Percentiles rank a stretch among this genome's conserved stretches.
These are phyloP conservation scores for Kazachstania viticola DNA, from an alignment of 805 yeast genomes.

Conservation along the genomic window DNA sequence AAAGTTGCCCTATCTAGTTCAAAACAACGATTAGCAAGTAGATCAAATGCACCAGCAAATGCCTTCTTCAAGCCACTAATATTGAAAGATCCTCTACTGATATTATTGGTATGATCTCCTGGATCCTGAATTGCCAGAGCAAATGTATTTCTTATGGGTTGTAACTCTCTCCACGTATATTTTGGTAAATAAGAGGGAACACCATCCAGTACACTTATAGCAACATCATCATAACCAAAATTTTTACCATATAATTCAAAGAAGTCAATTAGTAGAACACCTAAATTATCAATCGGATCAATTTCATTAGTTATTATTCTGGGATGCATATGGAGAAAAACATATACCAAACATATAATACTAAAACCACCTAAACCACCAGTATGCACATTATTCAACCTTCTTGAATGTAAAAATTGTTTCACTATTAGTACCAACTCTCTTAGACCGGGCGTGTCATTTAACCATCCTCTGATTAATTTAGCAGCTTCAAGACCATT, in stretches of 20 bases:
- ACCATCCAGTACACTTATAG: constrained; percentile 49
- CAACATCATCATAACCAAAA: constrained; percentile 74
- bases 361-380: constrained; percentile 96
- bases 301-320: constrained; percentile 56
- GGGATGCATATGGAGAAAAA: constrained; percentile 73
- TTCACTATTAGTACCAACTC: constrained; percentile 75
- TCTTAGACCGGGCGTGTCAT: constrained; percentile 63
- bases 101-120: constrained; percentile 69
- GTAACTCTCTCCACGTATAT: constrained; percentile 37
- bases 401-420: constrained; percentile 71
- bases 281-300: constrained; percentile 62
- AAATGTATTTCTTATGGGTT: constrained; percentile 42
- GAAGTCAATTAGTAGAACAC: constrained; percentile 78
- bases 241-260: constrained; percentile 86
- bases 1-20: constrained; percentile 56
- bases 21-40: constrained; percentile 64
- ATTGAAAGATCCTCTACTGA: constrained; percentile 77
- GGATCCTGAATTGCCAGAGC: constrained; percentile 82
- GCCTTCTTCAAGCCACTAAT: constrained; percentile 70
- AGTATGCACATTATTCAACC: constrained; percentile 72
- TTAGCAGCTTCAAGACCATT: constrained; percentile 79
- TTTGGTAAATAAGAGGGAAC: constrained; percentile 51
- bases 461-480: constrained; percentile 64
- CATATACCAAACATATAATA: constrained; percentile 74
- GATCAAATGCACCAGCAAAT: constrained; percentile 78